Conservation (phyloP, 192 early-diverging fungal genomes). For the Coemansia sp. region DNA sequence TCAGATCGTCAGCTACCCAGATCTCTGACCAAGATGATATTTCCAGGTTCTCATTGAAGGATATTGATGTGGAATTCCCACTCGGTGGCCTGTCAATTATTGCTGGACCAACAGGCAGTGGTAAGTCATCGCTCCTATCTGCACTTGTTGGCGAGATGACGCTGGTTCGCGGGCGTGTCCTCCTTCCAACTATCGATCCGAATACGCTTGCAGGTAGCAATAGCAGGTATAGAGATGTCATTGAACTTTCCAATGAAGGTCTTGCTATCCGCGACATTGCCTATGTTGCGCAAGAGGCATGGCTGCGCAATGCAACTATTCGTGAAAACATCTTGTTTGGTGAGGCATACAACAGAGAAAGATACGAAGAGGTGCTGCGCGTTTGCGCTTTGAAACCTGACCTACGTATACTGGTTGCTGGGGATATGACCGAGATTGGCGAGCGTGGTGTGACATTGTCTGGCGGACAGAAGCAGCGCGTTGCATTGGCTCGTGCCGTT, state of each 20-base stretch:
- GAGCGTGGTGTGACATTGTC: slow-evolving; percentile 74
- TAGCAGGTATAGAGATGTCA: slow-evolving; percentile 6
- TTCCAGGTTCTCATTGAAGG: slow-evolving; percentile 55
- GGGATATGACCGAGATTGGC: slow-evolving; percentile 86
- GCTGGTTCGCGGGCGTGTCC: slow-evolving; percentile 14
- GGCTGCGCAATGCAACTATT: slow-evolving; percentile 66
- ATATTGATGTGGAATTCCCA: slow-evolving; percentile 65
- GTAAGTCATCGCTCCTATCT: slow-evolving; percentile 73
- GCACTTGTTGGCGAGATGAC: slow-evolving; percentile 76
- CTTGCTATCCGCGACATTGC: slow-evolving; percentile 60
- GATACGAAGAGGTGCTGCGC: slow-evolving; percentile 71
- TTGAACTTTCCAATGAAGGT: slow-evolving; percentile 21
- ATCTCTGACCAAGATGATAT: background rate
- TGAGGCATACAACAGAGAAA: slow-evolving; percentile 57
- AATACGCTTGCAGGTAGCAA: background rate
- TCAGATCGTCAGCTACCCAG: background rate
- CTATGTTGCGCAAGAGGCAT: slow-evolving; percentile 75
- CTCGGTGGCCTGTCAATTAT: slow-evolving; percentile 64
- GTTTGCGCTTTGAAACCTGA: slow-evolving; percentile 79
- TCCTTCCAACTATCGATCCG: slow-evolving; percentile 10
- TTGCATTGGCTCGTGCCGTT: slow-evolving; percentile 80
- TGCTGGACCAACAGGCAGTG: slow-evolving; percentile 80
- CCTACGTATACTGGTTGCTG: slow-evolving; percentile 73
- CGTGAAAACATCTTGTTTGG: slow-evolving; percentile 79
- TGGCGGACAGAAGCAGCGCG: slow-evolving; percentile 79